phyloP scores from a whole-genome alignment of 2,329 filamentous ascomycete genomes.

The Aspergillus clavatus region DNA sequence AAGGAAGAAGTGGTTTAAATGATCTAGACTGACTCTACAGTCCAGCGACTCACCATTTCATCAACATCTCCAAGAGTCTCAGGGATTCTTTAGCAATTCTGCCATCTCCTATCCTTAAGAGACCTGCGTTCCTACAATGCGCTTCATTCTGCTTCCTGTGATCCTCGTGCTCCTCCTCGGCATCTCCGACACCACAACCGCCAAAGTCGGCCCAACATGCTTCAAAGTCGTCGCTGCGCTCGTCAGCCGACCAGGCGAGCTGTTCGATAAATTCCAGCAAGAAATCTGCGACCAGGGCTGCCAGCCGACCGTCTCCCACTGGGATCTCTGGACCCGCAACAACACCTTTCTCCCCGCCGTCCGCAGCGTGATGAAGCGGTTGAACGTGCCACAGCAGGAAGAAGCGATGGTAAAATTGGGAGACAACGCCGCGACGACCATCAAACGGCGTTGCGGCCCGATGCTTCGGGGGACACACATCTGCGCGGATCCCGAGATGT shows the following conservation, averaged over 20 bases:
- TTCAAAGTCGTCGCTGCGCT: conserved; percentile 77
- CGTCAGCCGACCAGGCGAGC: conserved; percentile 25
- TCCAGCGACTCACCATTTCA: no score
- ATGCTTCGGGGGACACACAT: conserved; percentile 29
- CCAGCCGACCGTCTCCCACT: conserved; percentile 31
- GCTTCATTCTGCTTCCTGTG: conserved; percentile 10
- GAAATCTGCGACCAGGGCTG: conserved; percentile 33
- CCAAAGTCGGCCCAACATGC: conserved; percentile 58
- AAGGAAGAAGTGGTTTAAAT: no score
- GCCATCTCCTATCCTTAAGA: no score
- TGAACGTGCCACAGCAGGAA: conserved; percentile 28
- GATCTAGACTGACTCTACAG: no score
- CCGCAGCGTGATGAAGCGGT: conserved; percentile 27
- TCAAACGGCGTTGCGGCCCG: conserved; percentile 29
- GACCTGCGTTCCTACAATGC: conserved; percentile 23
- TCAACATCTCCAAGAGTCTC: no score
- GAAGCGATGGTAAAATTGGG: conserved; percentile 29
- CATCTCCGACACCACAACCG: conserved; percentile 14
- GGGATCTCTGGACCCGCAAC: conserved; percentile 36
- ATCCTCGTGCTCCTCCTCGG: conserved; percentile 17
- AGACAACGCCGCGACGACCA: conserved; percentile 32
- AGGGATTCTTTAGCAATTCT: no score
- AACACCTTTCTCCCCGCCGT: conserved; percentile 34
- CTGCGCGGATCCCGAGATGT: conserved; percentile 27
- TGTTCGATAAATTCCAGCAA: conserved; percentile 31